phyloP scores from a whole-genome alignment of 495 filamentous ascomycete genomes.

The Aspergillus carlsbadensis region DNA sequence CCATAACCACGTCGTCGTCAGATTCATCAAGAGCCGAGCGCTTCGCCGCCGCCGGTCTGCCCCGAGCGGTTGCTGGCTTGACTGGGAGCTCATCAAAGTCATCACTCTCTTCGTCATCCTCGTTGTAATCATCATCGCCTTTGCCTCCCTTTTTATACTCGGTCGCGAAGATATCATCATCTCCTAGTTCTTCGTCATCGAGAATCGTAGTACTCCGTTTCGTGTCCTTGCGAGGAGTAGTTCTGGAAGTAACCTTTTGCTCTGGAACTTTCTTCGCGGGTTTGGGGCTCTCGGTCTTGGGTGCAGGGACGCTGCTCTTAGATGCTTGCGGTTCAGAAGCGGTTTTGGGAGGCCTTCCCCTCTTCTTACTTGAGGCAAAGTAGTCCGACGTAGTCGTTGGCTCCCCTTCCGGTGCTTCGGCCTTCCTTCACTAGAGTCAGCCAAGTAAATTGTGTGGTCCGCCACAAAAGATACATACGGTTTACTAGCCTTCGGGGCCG shows the following conservation, averaged over 20 bases:
- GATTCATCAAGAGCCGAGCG: conserved; percentile 39
- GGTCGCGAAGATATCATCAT: conserved; percentile 71
- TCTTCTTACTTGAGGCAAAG: conserved; percentile 60
- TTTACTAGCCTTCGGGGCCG: conserved; percentile 49
- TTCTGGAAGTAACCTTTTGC: conserved; percentile 24
- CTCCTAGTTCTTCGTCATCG: conserved; percentile 63
- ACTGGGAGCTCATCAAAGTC: conserved; percentile 40
- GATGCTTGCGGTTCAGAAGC: conserved; percentile 16
- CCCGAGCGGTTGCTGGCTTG: conserved; percentile 33
- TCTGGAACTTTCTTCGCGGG: conserved; percentile 26
- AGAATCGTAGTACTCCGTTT: conserved; percentile 38
- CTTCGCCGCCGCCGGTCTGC: conserved; percentile 40
- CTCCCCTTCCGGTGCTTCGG: conserved; percentile 47
- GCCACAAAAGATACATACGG: conserved; percentile 23
- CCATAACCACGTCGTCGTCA: conserved; percentile 51
- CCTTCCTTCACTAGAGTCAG: conserved; percentile 33
- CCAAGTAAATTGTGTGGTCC: not conserved
- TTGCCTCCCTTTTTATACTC: conserved; percentile 59
- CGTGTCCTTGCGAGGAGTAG: conserved; percentile 30
- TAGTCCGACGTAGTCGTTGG: conserved; percentile 59
- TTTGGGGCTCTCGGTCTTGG: conserved; percentile 24
- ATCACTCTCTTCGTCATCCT: conserved; percentile 56
- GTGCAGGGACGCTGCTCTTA: conserved; percentile 18
- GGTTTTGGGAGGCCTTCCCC: conserved; percentile 34
- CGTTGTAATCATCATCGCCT: conserved; percentile 69